Evolutionary conservation across 2,329 filamentous ascomycete genomes (phyloP).

Genomic region (Coniochaeta sp.): DNA sequence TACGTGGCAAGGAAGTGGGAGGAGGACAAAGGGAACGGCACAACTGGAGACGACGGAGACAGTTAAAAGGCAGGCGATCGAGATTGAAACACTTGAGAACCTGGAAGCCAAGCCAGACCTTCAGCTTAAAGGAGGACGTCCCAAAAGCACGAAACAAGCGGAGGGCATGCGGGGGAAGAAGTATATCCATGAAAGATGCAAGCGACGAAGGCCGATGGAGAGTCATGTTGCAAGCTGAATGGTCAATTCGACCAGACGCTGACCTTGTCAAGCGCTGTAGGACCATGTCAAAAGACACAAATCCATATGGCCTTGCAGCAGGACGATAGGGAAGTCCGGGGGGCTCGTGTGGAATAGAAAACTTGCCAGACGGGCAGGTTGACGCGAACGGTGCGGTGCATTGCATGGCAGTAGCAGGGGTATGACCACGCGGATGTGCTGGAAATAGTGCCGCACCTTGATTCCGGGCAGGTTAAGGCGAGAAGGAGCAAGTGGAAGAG

Average conservation of each 20-base stretch:
- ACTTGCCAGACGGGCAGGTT: not conserved
- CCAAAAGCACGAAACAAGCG: not conserved
- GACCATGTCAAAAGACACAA: not conserved
- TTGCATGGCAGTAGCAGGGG: not conserved
- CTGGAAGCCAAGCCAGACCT: conserved; percentile 3
- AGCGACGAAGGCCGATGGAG: not conserved
- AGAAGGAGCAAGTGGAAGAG: conserved; percentile 3
- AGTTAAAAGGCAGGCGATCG: not conserved
- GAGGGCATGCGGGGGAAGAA: not conserved
- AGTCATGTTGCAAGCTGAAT: not conserved
- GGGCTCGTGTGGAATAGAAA: not conserved
- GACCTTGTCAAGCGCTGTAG: not conserved
- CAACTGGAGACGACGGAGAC: not conserved
- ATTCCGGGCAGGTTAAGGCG: conserved; percentile 5
- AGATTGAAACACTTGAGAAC: conserved; percentile 1
- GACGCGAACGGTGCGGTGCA: conserved; percentile 2
- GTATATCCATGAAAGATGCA: not conserved
- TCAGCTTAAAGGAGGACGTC: not conserved
- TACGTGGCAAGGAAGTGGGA: conserved; percentile 1
- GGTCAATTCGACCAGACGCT: not conserved
- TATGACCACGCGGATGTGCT: too few relatives aligned
- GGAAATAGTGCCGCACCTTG: not conserved
- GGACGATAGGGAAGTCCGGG: not conserved
- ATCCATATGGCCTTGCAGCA: not conserved
- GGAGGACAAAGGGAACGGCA: conserved; percentile 4